A percentile compares a stretch with the other conserved stretches of the same genome.
phyloP scores from a whole-genome alignment of 2,329 filamentous ascomycete species.

The Fonsecaea erecta region DNA sequence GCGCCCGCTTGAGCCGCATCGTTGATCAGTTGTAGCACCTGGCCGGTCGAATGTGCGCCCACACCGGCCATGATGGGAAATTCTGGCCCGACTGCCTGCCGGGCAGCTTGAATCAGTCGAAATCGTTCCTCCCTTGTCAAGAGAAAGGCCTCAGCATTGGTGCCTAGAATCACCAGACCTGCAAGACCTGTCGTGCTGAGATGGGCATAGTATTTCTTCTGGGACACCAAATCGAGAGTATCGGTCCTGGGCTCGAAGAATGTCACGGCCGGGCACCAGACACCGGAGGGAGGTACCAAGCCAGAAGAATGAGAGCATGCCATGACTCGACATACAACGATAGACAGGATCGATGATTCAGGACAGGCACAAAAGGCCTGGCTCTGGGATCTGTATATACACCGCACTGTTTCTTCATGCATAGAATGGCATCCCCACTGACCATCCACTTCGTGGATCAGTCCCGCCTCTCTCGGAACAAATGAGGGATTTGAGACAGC shows the following conservation, averaged over 20 bases:
- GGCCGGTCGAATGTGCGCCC: conserved; percentile 74
- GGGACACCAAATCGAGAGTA: conserved; percentile 52
- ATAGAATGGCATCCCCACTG: no score
- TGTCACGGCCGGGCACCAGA: conserved; percentile 53
- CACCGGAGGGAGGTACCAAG: conserved; percentile 50
- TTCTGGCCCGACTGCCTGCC: conserved; percentile 58
- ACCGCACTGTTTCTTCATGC: no score
- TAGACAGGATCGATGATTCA: no score
- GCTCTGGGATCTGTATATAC: no score
- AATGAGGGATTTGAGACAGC: no score
- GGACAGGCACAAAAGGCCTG: no score
- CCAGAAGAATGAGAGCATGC: conserved; percentile 32
- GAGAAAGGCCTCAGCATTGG: conserved; percentile 61
- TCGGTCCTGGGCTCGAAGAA: conserved; percentile 58
- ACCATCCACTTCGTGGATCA: no score
- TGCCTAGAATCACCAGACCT: conserved; percentile 59
- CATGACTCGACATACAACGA: no score
- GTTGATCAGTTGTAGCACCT: conserved; percentile 71
- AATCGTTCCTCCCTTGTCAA: conserved; percentile 63
- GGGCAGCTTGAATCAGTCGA: conserved; percentile 60
- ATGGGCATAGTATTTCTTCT: conserved; percentile 57
- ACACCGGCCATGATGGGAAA: conserved; percentile 82
- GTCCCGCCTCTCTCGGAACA: no score
- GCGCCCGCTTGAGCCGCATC: conserved; percentile 79
- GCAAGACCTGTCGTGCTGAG: conserved; percentile 56